Conservation (phyloP, 495 filamentous ascomycete species). For the Barbatosphaeria neglecta region DNA sequence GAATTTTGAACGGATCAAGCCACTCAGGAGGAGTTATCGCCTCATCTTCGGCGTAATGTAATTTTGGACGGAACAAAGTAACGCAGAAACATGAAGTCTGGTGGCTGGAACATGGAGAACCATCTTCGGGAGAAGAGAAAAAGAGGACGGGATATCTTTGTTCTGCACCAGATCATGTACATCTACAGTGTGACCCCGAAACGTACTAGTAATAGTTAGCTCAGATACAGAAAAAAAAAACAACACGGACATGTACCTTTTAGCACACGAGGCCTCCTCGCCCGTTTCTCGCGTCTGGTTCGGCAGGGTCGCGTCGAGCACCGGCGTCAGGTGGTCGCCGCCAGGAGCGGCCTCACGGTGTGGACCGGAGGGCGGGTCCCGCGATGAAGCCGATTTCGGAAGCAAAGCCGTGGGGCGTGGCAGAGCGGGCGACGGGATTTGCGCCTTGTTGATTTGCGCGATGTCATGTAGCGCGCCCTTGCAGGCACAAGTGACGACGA, state of each 20-base stretch:
- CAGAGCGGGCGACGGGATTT: not conserved
- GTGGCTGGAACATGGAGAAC: not conserved
- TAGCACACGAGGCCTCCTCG: no score
- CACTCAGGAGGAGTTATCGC: not conserved
- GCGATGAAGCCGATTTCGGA: not conserved
- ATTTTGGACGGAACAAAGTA: not conserved
- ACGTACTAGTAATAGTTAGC: not conserved
- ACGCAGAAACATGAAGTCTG: not conserved
- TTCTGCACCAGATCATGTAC: not conserved
- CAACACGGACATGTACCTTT: not conserved
- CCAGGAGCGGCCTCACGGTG: not conserved
- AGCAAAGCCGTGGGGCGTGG: not conserved
- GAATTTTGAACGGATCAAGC: not conserved
- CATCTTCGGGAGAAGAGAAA: not conserved
- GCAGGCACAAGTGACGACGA: not conserved
- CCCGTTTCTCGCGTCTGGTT: no score
- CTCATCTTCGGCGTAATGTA: conserved; percentile 1
- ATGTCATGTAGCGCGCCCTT: not conserved
- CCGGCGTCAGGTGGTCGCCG: no score
- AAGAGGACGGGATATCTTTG: not conserved
- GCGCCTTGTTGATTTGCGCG: no score
- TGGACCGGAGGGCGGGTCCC: not conserved
- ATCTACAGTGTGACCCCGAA: not conserved
- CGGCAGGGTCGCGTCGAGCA: no score
- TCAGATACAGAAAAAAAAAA: no score